Evolutionary conservation across 768 basidiomycete species (phyloP).

Genomic region (Suillus variegatus): DNA sequence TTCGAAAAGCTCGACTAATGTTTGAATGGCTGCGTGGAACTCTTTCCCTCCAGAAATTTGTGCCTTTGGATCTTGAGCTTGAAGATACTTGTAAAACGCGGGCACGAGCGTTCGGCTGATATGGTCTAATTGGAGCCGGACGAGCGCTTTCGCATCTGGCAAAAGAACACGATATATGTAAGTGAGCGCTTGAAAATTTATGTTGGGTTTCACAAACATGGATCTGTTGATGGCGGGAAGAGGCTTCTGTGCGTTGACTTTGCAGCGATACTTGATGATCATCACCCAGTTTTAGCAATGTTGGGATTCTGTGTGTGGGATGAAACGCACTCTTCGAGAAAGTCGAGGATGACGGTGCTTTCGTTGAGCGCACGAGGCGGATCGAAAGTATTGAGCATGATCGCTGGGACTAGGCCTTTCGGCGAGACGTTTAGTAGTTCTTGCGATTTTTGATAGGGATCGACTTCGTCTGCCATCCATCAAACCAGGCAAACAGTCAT

Average conservation of each 20-base stretch:
- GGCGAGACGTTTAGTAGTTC: slow-evolving; percentile 80
- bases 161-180: not conserved
- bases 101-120: slow-evolving; percentile 66
- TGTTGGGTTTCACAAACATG: slow-evolving; percentile 45
- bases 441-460: slow-evolving; percentile 80
- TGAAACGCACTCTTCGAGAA: slow-evolving; percentile 66
- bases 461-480: slow-evolving; percentile 61
- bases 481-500: too few species aligned
- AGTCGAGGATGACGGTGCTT: slow-evolving; percentile 79
- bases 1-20: slow-evolving; percentile 55
- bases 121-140: slow-evolving; percentile 69
- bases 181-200: not conserved
- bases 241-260: slow-evolving; percentile 50
- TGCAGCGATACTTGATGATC: slow-evolving; percentile 45
- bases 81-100: slow-evolving; percentile 73
- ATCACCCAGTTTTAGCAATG: not conserved
- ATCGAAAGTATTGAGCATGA: slow-evolving; percentile 52
- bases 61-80: slow-evolving; percentile 58
- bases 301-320: not conserved
- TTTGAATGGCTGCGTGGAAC: slow-evolving; percentile 51
- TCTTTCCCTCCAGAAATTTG: slow-evolving; percentile 57
- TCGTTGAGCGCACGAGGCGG: slow-evolving; percentile 73
- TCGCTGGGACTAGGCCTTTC: slow-evolving; percentile 77
- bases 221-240: slow-evolving; percentile 56
- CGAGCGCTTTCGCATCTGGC: slow-evolving; percentile 65